phyloP scores from a whole-genome alignment of 78 protist genomes.

The Parvularia atlantis region DNA sequence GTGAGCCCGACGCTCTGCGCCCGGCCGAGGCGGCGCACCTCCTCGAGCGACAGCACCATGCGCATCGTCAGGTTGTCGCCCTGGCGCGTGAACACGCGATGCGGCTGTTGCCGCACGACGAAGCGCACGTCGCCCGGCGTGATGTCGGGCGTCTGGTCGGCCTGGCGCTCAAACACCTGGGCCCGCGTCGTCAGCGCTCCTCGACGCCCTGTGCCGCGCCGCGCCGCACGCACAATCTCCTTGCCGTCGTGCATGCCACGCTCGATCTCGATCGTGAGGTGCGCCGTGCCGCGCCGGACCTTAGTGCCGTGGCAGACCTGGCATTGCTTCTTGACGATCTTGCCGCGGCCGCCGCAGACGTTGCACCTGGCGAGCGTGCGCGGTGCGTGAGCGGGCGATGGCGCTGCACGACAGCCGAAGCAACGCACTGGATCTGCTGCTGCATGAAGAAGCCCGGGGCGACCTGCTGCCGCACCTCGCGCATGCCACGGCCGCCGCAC shows the following conservation, averaged over 20 bases:
- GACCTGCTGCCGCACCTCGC: conserved; percentile 40
- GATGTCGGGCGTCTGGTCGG: conserved; percentile 48
- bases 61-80: neutral
- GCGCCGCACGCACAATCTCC: neutral
- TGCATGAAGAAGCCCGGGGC: conserved; percentile 74
- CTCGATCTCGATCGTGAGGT: conserved; percentile 47
- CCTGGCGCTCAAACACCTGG: conserved; percentile 3
- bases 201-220: neutral
- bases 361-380: conserved; percentile 30
- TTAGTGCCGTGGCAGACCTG: conserved; percentile 41
- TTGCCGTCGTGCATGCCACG: conserved; percentile 49
- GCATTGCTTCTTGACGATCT: conserved; percentile 42
- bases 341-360: conserved; percentile 64
- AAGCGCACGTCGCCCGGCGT: conserved; percentile 66
- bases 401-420: neutral
- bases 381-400: too few relatives aligned
- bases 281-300: conserved; percentile 32
- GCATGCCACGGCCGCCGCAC: conserved; percentile 53
- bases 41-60: neutral
- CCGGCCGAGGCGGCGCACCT: neutral
- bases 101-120: conserved; percentile 2
- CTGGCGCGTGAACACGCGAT: conserved; percentile 16
- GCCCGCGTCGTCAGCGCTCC: neutral
- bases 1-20: too few relatives aligned
- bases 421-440: conserved; percentile 31